Evolutionary conservation across 2,329 filamentous ascomycete genomes (phyloP).

Genomic region (Phialophora expanda): DNA sequence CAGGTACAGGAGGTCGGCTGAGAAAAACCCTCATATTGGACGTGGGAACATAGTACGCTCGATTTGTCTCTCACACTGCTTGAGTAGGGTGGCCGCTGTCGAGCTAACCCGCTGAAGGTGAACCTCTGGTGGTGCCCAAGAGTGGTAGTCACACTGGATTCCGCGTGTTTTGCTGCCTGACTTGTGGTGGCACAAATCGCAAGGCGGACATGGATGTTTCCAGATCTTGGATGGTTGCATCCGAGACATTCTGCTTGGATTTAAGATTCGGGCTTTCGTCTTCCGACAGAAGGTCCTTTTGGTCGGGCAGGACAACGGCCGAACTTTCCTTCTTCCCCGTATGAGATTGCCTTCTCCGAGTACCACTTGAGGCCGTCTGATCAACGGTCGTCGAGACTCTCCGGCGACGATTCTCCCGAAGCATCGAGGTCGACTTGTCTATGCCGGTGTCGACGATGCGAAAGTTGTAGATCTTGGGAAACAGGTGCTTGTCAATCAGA

Average conservation of each 20-base stretch:
- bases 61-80: background rate
- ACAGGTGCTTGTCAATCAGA: conserved; percentile 92
- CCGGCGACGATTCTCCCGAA: conserved; percentile 59
- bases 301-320: conserved; percentile 8
- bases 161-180: conserved; percentile 37
- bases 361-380: conserved; percentile 43
- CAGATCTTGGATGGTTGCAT: conserved; percentile 47
- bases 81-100: background rate
- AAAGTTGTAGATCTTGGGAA: conserved; percentile 87
- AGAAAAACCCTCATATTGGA: background rate
- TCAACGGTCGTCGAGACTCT: conserved; percentile 46
- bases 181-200: conserved; percentile 50
- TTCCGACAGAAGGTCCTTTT: background rate
- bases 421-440: conserved; percentile 78
- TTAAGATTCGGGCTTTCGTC: conserved; percentile 17
- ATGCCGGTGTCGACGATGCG: conserved; percentile 85
- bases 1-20: background rate
- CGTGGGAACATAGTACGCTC: background rate
- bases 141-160: conserved; percentile 1
- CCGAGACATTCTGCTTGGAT: conserved; percentile 29
- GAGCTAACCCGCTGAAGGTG: background rate
- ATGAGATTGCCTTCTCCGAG: conserved; percentile 33
- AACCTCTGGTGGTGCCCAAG: background rate
- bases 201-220: conserved; percentile 53
- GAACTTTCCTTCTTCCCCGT: conserved; percentile 7